phyloP scores from a whole-genome alignment of 1,284 basidiomycete genomes.

The Naganishia sp. region DNA sequence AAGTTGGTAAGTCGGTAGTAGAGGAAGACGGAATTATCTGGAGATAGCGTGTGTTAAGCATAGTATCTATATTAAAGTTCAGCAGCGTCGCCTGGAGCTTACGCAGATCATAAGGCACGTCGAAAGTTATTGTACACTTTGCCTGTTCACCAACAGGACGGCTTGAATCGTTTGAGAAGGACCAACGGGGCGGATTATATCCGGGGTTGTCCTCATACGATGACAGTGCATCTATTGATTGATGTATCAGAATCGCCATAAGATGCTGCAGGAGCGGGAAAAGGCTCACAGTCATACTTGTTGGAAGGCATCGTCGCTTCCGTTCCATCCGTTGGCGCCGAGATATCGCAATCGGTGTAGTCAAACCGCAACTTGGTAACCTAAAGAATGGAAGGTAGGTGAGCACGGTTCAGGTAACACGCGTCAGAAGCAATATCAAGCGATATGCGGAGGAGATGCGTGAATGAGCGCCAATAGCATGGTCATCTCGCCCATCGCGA shows the following conservation, averaged over 20 bases:
- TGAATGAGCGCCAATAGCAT: neutral
- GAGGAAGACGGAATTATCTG: conserved; percentile 72
- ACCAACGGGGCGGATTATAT: conserved; percentile 64
- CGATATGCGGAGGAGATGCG: neutral
- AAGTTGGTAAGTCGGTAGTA: conserved; percentile 98
- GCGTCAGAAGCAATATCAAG: neutral
- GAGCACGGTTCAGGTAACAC: neutral
- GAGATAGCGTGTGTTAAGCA: neutral
- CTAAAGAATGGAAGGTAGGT: conserved; percentile 45
- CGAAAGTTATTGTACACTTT: conserved; percentile 76
- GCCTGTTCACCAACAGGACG: conserved; percentile 57
- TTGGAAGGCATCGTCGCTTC: conserved; percentile 64
- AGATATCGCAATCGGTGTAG: conserved; percentile 85
- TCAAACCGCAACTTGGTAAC: conserved; percentile 94
- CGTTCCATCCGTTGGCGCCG: conserved; percentile 58
- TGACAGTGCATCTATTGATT: conserved; percentile 46
- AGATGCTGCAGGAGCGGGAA: neutral
- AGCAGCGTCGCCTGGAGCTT: conserved; percentile 13
- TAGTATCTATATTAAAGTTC: too few species aligned
- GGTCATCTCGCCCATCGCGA: too few species aligned
- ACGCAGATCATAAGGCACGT: conserved; percentile 74
- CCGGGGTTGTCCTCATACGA: conserved; percentile 62
- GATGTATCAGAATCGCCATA: conserved; percentile 13
- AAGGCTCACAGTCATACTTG: conserved; percentile 68
- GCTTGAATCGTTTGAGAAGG: conserved; percentile 59